Evolutionary conservation across 352 stramenopile genomes (phyloP), one percentile per base, ranked within the genome.

Genomic region (Pythium sukuiense): DNA sequence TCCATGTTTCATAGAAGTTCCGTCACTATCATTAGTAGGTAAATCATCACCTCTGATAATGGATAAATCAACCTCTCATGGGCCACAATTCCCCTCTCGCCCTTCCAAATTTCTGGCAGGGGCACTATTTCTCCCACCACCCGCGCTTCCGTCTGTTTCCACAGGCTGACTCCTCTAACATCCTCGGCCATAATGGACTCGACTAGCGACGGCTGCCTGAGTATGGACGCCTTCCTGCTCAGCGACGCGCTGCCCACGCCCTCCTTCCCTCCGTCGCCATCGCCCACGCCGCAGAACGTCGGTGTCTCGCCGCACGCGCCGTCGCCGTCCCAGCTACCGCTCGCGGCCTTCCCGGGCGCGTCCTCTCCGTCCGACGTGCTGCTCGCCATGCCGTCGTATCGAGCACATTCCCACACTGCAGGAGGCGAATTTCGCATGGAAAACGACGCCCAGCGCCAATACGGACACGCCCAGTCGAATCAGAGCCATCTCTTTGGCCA

Each of bases 221-320:
- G 43, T 27, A 69, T 69, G 62, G 57, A 71, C 64, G 50, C 64
- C 49, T 69, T 73, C 52, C 61, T 71, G 35, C 63, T 79, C 37
- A 53, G 39, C 54, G 61, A 79, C 49, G n/a, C 53, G 30, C 52
- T 61, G 32, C 65, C 64, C 7, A 59, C 67, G 48, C 67, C 50
- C 3, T 20, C 69, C 13, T 76, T 78, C 56, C 73, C 74, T 12
- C 71, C 71, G 43, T 79, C 74, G 55, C 74, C 68, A 4, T 43
- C 71, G 39, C 71, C 71, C 49, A 59, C 62, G 53, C 74, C 66
- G 26, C 46, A 56, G 39, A 58, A 70, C 59, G 43, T 67, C 20
- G 63, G 60, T n/a, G 61, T 71, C 45, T 68, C 71, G 18, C 73
- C 73, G 30, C 69, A 76, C 55, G 73, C 73, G 73, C 73, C 73